These are phyloP conservation scores for Polyporus tsugae DNA, from an alignment of 1,284 basidiomycete species.

Conservation along the genomic window DNA sequence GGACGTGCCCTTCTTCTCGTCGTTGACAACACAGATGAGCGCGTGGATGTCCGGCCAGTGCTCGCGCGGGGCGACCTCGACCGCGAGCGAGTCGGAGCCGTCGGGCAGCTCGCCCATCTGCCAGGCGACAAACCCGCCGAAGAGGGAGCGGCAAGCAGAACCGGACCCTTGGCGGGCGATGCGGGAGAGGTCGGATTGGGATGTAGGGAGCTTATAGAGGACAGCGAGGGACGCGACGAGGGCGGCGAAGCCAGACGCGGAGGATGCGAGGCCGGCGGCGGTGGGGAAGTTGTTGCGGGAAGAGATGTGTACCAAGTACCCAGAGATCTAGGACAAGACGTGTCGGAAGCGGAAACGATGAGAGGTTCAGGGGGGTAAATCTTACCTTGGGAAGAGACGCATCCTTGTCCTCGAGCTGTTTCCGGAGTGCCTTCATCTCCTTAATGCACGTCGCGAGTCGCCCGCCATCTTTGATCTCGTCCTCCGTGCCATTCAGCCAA, in stretches of 20 bases:
- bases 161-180: conserved; percentile 98
- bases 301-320: conserved; percentile 83
- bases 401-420: conserved; percentile 77
- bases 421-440: conserved; percentile 86
- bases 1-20: conserved; percentile 96
- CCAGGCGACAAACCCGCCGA: conserved; percentile 98
- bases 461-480: conserved; percentile 86
- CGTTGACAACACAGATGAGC: conserved; percentile 96
- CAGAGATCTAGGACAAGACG: conserved; percentile 65
- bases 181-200: conserved; percentile 80
- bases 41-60: conserved; percentile 98
- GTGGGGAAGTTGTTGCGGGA: conserved; percentile 99
- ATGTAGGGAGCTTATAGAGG: conserved; percentile 82
- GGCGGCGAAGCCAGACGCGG: conserved; percentile 96
- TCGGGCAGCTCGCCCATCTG: conserved; percentile 75
- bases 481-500: conserved; percentile 95
- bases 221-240: conserved; percentile 90
- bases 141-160: conserved; percentile 96
- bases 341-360: conserved; percentile 8
- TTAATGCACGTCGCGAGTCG: conserved; percentile 87
- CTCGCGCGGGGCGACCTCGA: conserved; percentile 85
- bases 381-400: conserved; percentile 71
- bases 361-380: conserved; percentile 9
- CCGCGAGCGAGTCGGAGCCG: conserved; percentile 89
- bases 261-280: conserved; percentile 96